Conservation (phyloP, 805 yeast species). For the Maudiozyma pseudohumilis region DNA sequence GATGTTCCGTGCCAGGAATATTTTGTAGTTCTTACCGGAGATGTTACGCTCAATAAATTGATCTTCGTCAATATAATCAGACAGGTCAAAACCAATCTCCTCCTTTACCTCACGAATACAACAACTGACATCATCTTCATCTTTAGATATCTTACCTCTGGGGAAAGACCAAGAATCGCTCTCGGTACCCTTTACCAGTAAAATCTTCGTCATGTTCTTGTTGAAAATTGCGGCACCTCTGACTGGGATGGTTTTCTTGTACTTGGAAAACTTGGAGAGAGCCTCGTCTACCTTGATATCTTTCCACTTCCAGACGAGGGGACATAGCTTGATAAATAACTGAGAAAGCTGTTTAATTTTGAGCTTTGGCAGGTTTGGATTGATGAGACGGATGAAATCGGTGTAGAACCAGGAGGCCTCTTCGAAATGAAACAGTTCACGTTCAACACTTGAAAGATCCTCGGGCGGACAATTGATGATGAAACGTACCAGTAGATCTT, state of each 20-base stretch:
- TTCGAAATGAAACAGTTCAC: slow-evolving; percentile 89
- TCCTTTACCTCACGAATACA: slow-evolving; percentile 88
- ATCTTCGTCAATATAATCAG: slow-evolving; percentile 53
- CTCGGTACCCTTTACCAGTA: slow-evolving; percentile 79
- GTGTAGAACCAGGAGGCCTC: slow-evolving; percentile 98
- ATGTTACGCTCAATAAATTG: slow-evolving; percentile 76
- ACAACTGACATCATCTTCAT: slow-evolving; percentile 79
- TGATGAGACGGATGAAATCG: slow-evolving; percentile 65
- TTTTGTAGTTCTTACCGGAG: slow-evolving; percentile 74
- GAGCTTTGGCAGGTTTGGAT: slow-evolving; percentile 67
- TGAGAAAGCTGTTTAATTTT: slow-evolving; percentile 71
- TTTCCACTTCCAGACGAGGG: slow-evolving; percentile 68
- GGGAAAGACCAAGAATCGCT: slow-evolving; percentile 91
- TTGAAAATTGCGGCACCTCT: slow-evolving; percentile 90
- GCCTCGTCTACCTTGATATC: slow-evolving; percentile 70
- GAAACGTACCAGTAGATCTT: slow-evolving; percentile 82
- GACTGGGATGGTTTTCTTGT: slow-evolving; percentile 87
- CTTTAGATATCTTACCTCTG: slow-evolving; percentile 90
- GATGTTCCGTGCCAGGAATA: slow-evolving; percentile 66
- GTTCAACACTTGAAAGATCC: slow-evolving; percentile 54
- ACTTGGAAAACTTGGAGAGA: slow-evolving; percentile 64
- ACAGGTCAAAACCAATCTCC: slow-evolving; percentile 85
- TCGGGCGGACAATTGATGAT: slow-evolving; percentile 87
- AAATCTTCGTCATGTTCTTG: slow-evolving; percentile 51
- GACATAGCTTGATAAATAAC: slow-evolving; percentile 56